phyloP scores from a whole-genome alignment of 208 protist species.

The Willaertia magna region DNA sequence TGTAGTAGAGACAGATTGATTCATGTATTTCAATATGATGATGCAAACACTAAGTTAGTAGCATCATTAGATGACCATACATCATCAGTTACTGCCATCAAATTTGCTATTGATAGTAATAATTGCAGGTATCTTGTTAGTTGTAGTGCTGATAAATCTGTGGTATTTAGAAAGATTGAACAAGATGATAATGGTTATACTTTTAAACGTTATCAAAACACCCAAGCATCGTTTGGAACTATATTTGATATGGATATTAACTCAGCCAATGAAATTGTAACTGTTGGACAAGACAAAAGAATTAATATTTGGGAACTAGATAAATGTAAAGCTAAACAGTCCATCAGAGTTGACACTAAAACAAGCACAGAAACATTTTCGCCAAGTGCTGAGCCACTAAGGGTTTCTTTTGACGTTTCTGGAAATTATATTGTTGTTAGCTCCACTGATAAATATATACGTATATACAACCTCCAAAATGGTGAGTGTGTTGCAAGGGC shows the following conservation, averaged over 20 bases:
- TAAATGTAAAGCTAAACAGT: neutral
- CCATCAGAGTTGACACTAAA: neutral
- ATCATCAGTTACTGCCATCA: constrained; percentile 16
- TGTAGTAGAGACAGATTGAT: constrained; percentile 14
- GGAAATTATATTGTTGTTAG: constrained; percentile 11
- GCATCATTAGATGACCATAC: constrained; percentile 19
- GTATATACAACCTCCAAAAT: constrained; percentile 21
- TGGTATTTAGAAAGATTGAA: constrained; percentile 12
- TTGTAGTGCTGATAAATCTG: constrained; percentile 20
- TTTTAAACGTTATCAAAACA: neutral
- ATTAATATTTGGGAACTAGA: constrained; percentile 15
- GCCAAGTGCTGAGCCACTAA: neutral
- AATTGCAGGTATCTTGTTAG: constrained; percentile 10
- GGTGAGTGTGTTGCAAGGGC: constrained; percentile 11
- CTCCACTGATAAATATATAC: constrained; percentile 17
- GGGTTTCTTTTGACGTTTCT: constrained; percentile 6
- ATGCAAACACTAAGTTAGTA: neutral
- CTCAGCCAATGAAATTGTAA: constrained; percentile 8
- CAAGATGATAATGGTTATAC: neutral
- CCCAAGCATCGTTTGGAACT: neutral
- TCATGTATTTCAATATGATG: constrained; percentile 12
- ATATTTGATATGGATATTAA: constrained; percentile 26
- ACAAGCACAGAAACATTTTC: neutral
- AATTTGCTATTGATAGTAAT: constrained; percentile 8
- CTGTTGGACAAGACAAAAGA: constrained; percentile 22